Evolutionary conservation across 1,139 yeast genomes (phyloP), one percentile per base, ranked within the genome.

Genomic region (Candida gigantensis): DNA sequence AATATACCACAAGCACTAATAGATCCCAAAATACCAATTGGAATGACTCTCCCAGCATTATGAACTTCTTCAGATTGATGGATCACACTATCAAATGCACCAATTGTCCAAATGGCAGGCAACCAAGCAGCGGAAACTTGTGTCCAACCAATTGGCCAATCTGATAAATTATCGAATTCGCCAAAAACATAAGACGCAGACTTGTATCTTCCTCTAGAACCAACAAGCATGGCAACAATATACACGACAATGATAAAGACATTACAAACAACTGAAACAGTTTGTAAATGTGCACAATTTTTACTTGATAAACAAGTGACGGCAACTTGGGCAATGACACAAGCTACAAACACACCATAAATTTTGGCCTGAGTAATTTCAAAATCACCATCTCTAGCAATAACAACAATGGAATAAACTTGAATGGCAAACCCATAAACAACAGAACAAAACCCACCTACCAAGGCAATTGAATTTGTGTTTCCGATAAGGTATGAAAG

Each of bases 1-100:
- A 82, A 52, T 21, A 78, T 42, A 66, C 82, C 77, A 56, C 89
- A 80, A 33, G 68, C 71, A 13, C 71, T 48, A 41, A 81, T 79
- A 16, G 64, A 54, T 4, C 69, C 68, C 14, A 61, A 47, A 17
- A 65, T 81, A 20, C 88, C 89, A 31, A 75, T 59, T 8, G 90
- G 87, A 15, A 82, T 81, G 11, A 85, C 79, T 36, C 62, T 66
- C n/a, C 79, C 66, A 9, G 89, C 87, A 50, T 80, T 74, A 27
- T 68, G 64, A 23, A 84, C 84, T 53, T 83, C 90, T 56, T 83
- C 90, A 14, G 81, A 72, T 74, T 81, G 77, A 57, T 83, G 89
- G 34, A 82, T 79, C 48, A 84, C 80, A 6, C 84, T 75, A 53
- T 83, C 90, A 53, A 81, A 82, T 0, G 85, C 82, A 45, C 81